Percentiles rank a stretch among this genome's conserved stretches.
Conservation (phyloP, 257 asterid species). For the Lithospermum erythrorhizon region DNA sequence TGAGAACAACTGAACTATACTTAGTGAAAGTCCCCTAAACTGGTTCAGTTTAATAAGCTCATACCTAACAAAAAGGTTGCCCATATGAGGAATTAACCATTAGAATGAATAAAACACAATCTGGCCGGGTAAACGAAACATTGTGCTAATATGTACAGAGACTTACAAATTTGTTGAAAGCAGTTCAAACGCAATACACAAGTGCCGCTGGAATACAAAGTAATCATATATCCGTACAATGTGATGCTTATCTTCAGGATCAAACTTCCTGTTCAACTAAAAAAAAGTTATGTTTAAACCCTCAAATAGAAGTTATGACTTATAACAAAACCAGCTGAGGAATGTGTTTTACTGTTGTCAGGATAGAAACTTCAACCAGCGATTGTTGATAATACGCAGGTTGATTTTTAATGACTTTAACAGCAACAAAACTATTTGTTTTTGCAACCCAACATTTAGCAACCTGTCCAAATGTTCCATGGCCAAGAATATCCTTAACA, state of each 20-base stretch:
- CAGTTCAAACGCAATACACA: constrained; percentile 93
- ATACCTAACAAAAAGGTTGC: constrained; percentile 41
- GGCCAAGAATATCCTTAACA: constrained; percentile 93
- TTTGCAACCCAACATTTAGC: constrained; percentile 96
- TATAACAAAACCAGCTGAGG: constrained; percentile 16
- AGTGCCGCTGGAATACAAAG: constrained; percentile 75
- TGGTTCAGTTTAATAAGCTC: constrained; percentile 91
- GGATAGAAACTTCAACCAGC: constrained; percentile 92
- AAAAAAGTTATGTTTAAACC: constrained; percentile 15
- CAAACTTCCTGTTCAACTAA: constrained; percentile 89
- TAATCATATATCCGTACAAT: constrained; percentile 94
- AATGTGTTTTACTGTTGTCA: constrained; percentile 54
- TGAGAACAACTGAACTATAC: constrained; percentile 90
- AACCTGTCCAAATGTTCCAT: constrained; percentile 99
- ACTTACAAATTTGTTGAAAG: constrained; percentile 94
- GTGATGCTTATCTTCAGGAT: constrained; percentile 99
- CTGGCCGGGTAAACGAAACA: not conserved
- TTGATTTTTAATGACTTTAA: constrained; percentile 85
- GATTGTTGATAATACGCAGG: constrained; percentile 99
- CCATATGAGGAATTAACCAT: not conserved
- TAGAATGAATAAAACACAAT: not conserved
- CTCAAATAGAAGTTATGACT: constrained; percentile 7
- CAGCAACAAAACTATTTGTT: constrained; percentile 69
- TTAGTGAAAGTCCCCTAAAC: constrained; percentile 86
- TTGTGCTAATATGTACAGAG: constrained; percentile 3